These are phyloP conservation scores for Tritrichomonas foetus DNA, from an alignment of 208 protist species.

Conservation along the genomic window DNA sequence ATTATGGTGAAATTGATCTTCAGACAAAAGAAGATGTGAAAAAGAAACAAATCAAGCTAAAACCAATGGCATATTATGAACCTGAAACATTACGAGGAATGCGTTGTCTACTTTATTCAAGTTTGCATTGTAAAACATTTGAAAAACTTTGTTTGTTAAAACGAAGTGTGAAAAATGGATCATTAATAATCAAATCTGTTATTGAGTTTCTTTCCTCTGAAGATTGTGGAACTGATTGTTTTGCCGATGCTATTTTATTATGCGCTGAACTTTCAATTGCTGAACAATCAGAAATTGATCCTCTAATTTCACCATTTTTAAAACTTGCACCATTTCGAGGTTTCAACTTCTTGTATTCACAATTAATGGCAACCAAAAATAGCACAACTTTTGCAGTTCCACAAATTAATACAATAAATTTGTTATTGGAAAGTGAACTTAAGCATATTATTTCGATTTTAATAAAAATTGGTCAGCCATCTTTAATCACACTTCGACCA, in stretches of 20 bases:
- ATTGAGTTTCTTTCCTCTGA: background rate
- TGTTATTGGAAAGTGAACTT: background rate
- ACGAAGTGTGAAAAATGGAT: background rate
- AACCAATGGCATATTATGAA: background rate
- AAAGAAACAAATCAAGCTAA: background rate
- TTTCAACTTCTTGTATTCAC: background rate
- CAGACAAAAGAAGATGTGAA: background rate
- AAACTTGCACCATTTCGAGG: background rate
- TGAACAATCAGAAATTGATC: background rate
- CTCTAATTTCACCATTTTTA: background rate
- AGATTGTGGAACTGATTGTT: background rate
- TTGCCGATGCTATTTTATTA: background rate
- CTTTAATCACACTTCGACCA: background rate
- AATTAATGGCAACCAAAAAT: background rate
- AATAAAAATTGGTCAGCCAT: background rate
- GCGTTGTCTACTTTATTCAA: background rate
- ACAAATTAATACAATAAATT: background rate
- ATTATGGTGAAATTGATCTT: background rate
- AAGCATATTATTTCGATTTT: background rate
- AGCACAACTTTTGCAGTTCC: background rate
- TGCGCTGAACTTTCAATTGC: background rate
- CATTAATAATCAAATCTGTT: background rate
- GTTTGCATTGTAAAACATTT: background rate
- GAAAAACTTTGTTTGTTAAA: background rate
- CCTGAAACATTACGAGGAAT: background rate